Evolutionary conservation across 345 rosid genomes (phyloP), one percentile per base, ranked within the genome.

Genomic region (Brassica carinata): DNA sequence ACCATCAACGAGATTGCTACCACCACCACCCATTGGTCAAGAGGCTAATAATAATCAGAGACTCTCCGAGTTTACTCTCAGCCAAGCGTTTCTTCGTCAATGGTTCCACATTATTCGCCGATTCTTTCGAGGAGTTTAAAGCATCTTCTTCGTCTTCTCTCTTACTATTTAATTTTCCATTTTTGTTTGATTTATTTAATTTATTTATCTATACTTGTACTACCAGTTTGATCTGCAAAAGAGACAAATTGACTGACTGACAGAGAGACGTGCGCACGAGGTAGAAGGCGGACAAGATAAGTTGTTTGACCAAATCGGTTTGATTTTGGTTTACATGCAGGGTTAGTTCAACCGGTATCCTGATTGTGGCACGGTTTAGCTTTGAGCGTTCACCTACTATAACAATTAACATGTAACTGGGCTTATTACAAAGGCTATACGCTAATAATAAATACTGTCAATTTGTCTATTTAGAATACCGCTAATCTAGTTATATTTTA

Each of bases 1-100:
- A 74, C 87, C 92, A 82, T 91, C 93, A 83, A 87, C 89, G 61
- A 94, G 86, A 71, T 88, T 82, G 7, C 58, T n/a, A 53, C 58
- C 58, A 53, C 90, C 86, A 43, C 91, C 88, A 81, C 90, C 94
- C 93, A 90, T 89, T 2, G 51, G 29, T 26, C 6, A 48, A 27
- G 59, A 78, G 10, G 57, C n/a, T 64, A 36, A 69, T 23, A 53
- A 53, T 11, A 64, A n/a, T 64, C 7, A 63, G 5, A 62, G 57
- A 64, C 11, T 53, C 18, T 5, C 85, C 7, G 65, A 62, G 63
- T 19, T 29, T 18, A 66, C 80, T 83, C 79, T 80, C 75, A 69
- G 33, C 83, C 83, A 80, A 74, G 30, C 66, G 75, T 53, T 61
- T 80, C 19, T 79, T 80, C 62, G 79, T 82, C 73, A 83, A 63